Conservation (phyloP, 257 asterid species). For the Gardenia jasminoides region DNA sequence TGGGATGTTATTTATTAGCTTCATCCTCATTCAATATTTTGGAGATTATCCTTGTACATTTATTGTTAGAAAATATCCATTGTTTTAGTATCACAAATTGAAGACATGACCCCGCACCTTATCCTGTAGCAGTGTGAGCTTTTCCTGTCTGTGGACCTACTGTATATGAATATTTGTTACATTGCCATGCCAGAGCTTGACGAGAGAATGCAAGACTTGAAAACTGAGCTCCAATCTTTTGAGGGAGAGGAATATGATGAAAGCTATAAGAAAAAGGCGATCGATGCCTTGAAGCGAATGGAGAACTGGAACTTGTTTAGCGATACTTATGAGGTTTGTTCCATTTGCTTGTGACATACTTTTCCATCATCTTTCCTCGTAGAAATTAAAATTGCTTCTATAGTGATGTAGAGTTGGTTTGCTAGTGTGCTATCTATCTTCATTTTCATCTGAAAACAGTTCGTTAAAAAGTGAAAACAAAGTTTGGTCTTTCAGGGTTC, state of each 20-base stretch:
- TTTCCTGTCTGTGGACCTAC: constrained; percentile 1
- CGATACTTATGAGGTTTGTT: constrained; percentile 70
- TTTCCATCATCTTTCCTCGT: background rate
- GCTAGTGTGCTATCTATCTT: background rate
- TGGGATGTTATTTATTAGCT: background rate
- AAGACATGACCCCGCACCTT: background rate
- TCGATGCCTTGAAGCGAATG: constrained; percentile 94
- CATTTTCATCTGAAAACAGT: background rate
- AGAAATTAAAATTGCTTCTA: background rate
- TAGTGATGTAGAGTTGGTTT: background rate
- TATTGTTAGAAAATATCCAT: background rate
- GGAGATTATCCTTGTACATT: background rate
- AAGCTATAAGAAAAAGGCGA: constrained; percentile 67
- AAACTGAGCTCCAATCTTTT: constrained; percentile 73
- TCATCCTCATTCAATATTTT: background rate
- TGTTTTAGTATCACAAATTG: background rate
- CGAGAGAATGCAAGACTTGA: constrained; percentile 95
- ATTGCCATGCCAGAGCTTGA: constrained; percentile 77
- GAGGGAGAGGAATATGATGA: constrained; percentile 85
- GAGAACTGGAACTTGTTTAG: constrained; percentile 96
- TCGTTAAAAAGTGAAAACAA: background rate
- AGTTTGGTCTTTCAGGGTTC: constrained; percentile 54
- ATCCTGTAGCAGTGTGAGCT: background rate
- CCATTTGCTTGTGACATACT: background rate
- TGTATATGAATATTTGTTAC: constrained; percentile 10